A percentile compares a stretch with the other conserved stretches of the same genome.
phyloP scores from a whole-genome alignment of 2,329 filamentous ascomycete species.

The Talaromyces rugulosus region DNA sequence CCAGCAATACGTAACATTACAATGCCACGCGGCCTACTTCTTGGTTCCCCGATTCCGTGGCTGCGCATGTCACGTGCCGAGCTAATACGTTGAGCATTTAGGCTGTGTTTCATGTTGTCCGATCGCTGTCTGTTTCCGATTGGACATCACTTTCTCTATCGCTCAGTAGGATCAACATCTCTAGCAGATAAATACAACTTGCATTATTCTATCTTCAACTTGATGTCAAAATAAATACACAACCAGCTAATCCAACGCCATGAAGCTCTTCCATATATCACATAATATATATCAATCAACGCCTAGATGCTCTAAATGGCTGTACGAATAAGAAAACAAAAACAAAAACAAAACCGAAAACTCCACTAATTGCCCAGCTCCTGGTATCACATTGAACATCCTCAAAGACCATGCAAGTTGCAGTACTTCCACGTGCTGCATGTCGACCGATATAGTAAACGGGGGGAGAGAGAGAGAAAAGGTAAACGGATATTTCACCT shows the following conservation, averaged over 20 bases:
- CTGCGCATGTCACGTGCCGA: background rate
- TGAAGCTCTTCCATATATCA: background rate
- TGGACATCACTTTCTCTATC: background rate
- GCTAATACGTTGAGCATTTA: too few relatives aligned
- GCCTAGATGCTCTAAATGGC: background rate
- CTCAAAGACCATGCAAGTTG: background rate
- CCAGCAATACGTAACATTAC: background rate
- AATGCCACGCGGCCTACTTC: background rate
- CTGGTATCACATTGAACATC: background rate
- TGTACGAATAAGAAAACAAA: background rate
- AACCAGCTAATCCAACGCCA: too few relatives aligned
- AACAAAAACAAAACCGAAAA: background rate
- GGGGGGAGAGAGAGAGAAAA: background rate
- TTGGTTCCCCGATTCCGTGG: background rate
- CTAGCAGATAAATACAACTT: too few relatives aligned
- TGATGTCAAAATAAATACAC: too few relatives aligned
- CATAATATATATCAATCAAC: background rate
- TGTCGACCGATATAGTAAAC: background rate
- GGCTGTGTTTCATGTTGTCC: background rate
- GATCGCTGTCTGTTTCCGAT: background rate
- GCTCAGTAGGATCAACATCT: too few relatives aligned
- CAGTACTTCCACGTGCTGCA: background rate
- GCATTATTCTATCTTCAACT: too few relatives aligned
- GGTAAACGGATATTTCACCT: background rate
- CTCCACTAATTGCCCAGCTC: background rate